Evolutionary conservation across 192 early-diverging fungal species (phyloP).

Genomic region (Irineochytrium annulatum): DNA sequence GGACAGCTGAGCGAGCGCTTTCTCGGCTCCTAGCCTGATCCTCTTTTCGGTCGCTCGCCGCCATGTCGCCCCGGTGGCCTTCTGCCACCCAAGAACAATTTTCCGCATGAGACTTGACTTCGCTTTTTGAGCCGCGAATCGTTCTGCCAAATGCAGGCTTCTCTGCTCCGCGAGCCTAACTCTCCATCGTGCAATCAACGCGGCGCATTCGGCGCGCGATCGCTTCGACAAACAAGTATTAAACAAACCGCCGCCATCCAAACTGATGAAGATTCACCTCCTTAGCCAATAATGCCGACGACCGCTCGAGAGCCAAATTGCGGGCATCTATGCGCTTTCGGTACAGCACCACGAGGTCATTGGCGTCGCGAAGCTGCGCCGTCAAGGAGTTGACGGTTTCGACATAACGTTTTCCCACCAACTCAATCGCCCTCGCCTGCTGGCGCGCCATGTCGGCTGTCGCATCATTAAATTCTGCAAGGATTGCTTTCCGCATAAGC

Average conservation of each 20-base stretch:
- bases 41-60: conserved; percentile 28
- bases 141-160: conserved; percentile 16
- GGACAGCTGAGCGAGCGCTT: conserved; percentile 25
- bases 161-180: conserved; percentile 19
- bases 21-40: conserved; percentile 38
- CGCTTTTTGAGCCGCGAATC: conserved; percentile 15
- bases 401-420: conserved; percentile 16
- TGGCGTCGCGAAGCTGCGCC: conserved; percentile 10
- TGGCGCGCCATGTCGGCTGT: neutral
- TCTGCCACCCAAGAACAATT: conserved; percentile 34
- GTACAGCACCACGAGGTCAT: conserved; percentile 3
- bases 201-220: neutral
- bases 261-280: conserved; percentile 3
- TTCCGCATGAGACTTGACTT: conserved; percentile 6
- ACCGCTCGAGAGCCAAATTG: conserved; percentile 6
- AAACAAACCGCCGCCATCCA: neutral
- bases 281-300: neutral
- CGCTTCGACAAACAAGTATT: neutral
- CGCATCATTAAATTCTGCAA: conserved; percentile 20
- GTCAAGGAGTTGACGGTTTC: conserved; percentile 13
- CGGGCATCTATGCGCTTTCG: conserved; percentile 7
- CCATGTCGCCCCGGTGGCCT: conserved; percentile 35
- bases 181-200: conserved; percentile 29
- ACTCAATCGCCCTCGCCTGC: neutral
- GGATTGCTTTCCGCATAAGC: conserved; percentile 25